A percentile compares a stretch with the other conserved stretches of the same genome.
Evolutionary conservation across 176 grass and related monocot species (phyloP).

Genomic region (Calamus simplicifolius): DNA sequence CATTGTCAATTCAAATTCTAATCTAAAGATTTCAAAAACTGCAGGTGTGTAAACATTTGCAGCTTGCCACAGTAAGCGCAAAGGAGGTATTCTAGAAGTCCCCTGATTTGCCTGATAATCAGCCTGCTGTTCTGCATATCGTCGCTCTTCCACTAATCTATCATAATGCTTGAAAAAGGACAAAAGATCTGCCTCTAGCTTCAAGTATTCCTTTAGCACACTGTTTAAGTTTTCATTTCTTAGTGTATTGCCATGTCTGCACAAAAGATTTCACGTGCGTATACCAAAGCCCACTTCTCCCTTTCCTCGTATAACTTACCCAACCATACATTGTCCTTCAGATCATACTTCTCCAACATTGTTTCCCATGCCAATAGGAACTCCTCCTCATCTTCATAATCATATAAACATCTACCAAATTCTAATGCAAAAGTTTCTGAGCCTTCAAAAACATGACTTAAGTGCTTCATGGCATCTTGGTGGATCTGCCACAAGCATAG

Average conservation of each 20-base stretch:
- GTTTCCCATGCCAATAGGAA: slow-evolving; percentile 55
- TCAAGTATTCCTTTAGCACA: slow-evolving; percentile 47
- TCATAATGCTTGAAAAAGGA: slow-evolving; percentile 54
- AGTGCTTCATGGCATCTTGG: slow-evolving; percentile 38
- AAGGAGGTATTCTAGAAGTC: slow-evolving; percentile 35
- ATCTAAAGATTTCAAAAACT: slow-evolving; percentile 62
- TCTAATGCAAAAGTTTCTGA: slow-evolving; percentile 50
- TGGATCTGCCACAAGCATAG: slow-evolving; percentile 61
- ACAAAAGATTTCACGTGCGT: slow-evolving; percentile 49
- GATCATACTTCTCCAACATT: slow-evolving; percentile 59
- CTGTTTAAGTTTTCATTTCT: slow-evolving; percentile 42
- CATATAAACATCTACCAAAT: slow-evolving; percentile 56
- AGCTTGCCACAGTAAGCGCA: slow-evolving; percentile 66
- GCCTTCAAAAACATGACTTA: slow-evolving; percentile 41
- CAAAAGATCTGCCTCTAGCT: slow-evolving; percentile 45
- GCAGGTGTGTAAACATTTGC: slow-evolving; percentile 61
- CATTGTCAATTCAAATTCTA: slow-evolving; percentile 58
- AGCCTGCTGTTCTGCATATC: slow-evolving; percentile 61
- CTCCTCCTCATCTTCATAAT: slow-evolving; percentile 50
- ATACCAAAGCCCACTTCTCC: slow-evolving; percentile 71
- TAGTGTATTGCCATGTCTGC: slow-evolving; percentile 55
- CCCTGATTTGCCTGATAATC: slow-evolving; percentile 65
- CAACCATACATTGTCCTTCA: slow-evolving; percentile 77
- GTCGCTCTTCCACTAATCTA: slow-evolving; percentile 60
- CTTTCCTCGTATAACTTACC: slow-evolving; percentile 55